These are phyloP conservation scores for Coprinopsis cinerea DNA, from an alignment of 768 basidiomycete genomes.

Conservation along the genomic window DNA sequence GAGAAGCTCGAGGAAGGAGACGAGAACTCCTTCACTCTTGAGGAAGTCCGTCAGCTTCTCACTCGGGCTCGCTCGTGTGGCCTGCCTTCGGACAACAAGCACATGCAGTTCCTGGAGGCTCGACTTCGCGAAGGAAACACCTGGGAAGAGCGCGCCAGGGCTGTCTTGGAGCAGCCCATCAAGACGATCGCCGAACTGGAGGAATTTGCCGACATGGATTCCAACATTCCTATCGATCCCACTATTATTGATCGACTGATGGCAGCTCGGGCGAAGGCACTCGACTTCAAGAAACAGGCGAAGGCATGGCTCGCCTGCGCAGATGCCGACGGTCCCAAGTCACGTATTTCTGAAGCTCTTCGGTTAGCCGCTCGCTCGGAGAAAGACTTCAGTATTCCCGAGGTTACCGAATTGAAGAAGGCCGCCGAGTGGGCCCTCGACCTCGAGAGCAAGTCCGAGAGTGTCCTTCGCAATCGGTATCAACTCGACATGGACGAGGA, in stretches of 20 bases:
- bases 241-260: constrained; percentile 61
- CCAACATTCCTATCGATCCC: constrained; percentile 64
- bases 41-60: constrained; percentile 71
- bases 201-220: constrained; percentile 59
- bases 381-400: constrained; percentile 69
- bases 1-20: constrained; percentile 64
- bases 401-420: constrained; percentile 59
- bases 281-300: constrained; percentile 77
- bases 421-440: constrained; percentile 74
- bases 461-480: constrained; percentile 62
- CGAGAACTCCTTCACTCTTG: constrained; percentile 47
- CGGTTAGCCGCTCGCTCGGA: constrained; percentile 65
- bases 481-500: constrained; percentile 46
- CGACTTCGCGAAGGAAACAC: constrained; percentile 61
- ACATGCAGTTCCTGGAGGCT: constrained; percentile 57
- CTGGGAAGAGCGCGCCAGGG: constrained; percentile 73
- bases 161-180: constrained; percentile 57
- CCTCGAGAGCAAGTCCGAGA: constrained; percentile 70
- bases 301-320: constrained; percentile 55
- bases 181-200: constrained; percentile 77
- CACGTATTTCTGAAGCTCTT: constrained; percentile 64
- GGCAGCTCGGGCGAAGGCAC: constrained; percentile 59
- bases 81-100: constrained; percentile 58
- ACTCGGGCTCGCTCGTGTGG: constrained; percentile 65
- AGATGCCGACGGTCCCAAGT: constrained; percentile 48